Percentiles rank a stretch among this genome's conserved stretches.
phyloP scores from a whole-genome alignment of 768 basidiomycete species.

The Tulasnella sp. region DNA sequence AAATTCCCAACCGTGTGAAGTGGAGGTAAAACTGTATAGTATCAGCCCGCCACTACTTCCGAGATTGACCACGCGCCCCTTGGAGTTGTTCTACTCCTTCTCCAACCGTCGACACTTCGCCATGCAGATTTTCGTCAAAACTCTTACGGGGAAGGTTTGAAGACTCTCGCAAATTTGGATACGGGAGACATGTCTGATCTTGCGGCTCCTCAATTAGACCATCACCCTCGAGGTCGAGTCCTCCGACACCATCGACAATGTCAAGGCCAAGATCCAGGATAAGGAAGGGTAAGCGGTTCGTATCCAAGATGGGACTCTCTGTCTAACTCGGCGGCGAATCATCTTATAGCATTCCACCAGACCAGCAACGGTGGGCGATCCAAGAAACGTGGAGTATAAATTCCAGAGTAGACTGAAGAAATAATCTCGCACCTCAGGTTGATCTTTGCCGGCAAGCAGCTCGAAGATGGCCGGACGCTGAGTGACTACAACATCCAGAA shows the following conservation, averaged over 20 bases:
- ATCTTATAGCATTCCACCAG: slow-evolving; percentile 72
- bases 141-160: slow-evolving; percentile 69
- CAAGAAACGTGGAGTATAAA: background rate
- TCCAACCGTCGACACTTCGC: background rate
- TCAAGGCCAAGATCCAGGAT: slow-evolving; percentile 79
- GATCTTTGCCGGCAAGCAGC: slow-evolving; percentile 97
- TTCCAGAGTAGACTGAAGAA: background rate
- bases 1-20: background rate
- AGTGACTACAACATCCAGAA: slow-evolving; percentile 98
- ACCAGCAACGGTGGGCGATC: slow-evolving; percentile 60
- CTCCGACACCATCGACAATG: slow-evolving; percentile 94
- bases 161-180: background rate
- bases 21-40: background rate
- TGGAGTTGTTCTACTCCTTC: background rate
- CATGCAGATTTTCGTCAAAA: slow-evolving; percentile 79
- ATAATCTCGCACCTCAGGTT: slow-evolving; percentile 44
- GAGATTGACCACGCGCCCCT: background rate
- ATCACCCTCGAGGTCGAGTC: slow-evolving; percentile 99
- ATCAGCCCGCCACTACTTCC: background rate
- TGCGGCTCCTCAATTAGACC: slow-evolving; percentile 52
- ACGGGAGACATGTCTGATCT: slow-evolving; percentile 1
- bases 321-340: background rate
- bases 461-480: slow-evolving; percentile 95
- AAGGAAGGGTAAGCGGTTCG: slow-evolving; percentile 60
- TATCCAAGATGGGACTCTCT: background rate